phyloP scores from a whole-genome alignment of 495 filamentous ascomycete genomes.

The Lasiosphaeriaceae sp. region DNA sequence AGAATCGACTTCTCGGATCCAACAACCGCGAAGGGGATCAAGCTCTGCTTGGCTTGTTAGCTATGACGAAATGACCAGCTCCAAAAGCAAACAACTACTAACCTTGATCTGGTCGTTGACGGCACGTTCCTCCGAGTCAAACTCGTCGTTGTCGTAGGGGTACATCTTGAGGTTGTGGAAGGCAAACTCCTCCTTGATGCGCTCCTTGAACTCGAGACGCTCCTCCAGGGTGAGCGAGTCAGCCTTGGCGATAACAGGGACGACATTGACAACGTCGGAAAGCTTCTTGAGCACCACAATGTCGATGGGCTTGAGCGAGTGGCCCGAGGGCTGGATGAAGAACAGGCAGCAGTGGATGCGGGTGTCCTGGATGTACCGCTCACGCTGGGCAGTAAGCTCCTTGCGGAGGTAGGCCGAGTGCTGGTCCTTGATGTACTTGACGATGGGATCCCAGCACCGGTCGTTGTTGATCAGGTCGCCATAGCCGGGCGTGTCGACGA shows the following conservation, averaged over 20 bases:
- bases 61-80: not conserved
- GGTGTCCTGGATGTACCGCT: slow-evolving; percentile 98
- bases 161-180: slow-evolving; percentile 99
- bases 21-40: slow-evolving; percentile 97
- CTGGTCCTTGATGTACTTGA: slow-evolving; percentile 99
- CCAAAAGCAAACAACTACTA: slow-evolving; percentile 20
- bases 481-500: slow-evolving; percentile 97
- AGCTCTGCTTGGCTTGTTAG: slow-evolving; percentile 53
- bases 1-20: slow-evolving; percentile 97
- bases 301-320: slow-evolving; percentile 97
- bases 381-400: slow-evolving; percentile 98
- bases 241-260: slow-evolving; percentile 97
- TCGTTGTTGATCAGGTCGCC: slow-evolving; percentile 99
- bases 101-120: slow-evolving; percentile 96
- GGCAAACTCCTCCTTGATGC: slow-evolving; percentile 98
- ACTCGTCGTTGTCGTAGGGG: slow-evolving; percentile 98
- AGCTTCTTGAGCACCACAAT: slow-evolving; percentile 99
- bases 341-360: slow-evolving; percentile 99
- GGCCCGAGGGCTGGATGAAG: slow-evolving; percentile 98
- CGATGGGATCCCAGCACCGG: slow-evolving; percentile 98
- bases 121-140: slow-evolving; percentile 92
- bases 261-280: slow-evolving; percentile 97
- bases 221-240: slow-evolving; percentile 96
- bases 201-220: slow-evolving; percentile 91
- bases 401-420: slow-evolving; percentile 99